A percentile compares a stretch with the other conserved stretches of the same genome.
These are phyloP conservation scores for Neopestalotiopsis sp. DNA, from an alignment of 2,329 filamentous ascomycete genomes.

Conservation along the genomic window DNA sequence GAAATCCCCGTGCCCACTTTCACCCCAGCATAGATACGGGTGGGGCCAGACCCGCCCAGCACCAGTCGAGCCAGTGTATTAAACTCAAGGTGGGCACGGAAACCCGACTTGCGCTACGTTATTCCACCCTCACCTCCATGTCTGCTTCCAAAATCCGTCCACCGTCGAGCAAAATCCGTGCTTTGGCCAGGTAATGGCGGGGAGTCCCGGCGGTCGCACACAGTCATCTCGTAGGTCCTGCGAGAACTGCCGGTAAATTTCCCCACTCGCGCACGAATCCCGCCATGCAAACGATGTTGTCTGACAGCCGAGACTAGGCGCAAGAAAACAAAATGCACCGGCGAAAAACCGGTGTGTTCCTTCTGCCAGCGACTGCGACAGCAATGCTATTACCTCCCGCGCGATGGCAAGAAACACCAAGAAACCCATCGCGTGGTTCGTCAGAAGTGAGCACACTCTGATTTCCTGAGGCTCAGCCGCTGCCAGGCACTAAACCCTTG, in stretches of 20 bases:
- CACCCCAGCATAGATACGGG: neutral
- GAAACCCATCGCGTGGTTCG: neutral
- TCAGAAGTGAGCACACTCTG: neutral
- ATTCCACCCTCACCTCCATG: neutral
- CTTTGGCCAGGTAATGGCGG: neutral
- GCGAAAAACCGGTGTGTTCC: neutral
- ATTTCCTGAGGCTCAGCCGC: too few relatives aligned
- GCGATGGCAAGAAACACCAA: neutral
- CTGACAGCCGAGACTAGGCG: neutral
- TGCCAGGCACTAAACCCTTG: neutral
- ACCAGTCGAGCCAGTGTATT: neutral
- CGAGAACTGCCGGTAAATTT: slow-evolving; percentile 7
- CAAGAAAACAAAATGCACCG: slow-evolving; percentile 2
- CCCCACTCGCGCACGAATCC: neutral
- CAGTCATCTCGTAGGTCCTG: slow-evolving; percentile 3
- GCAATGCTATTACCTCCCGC: neutral
- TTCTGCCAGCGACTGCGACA: neutral
- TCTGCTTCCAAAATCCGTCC: neutral
- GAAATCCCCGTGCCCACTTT: neutral
- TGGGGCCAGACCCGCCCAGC: neutral
- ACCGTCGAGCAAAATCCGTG: neutral
- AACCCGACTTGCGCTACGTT: neutral
- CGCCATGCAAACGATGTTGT: neutral
- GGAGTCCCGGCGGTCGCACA: neutral
- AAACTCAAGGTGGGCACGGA: slow-evolving; percentile 3